A percentile compares a stretch with the other conserved stretches of the same genome.
phyloP scores from a whole-genome alignment of 164 flowering plant genomes.

The Umbilicus rupestris region DNA sequence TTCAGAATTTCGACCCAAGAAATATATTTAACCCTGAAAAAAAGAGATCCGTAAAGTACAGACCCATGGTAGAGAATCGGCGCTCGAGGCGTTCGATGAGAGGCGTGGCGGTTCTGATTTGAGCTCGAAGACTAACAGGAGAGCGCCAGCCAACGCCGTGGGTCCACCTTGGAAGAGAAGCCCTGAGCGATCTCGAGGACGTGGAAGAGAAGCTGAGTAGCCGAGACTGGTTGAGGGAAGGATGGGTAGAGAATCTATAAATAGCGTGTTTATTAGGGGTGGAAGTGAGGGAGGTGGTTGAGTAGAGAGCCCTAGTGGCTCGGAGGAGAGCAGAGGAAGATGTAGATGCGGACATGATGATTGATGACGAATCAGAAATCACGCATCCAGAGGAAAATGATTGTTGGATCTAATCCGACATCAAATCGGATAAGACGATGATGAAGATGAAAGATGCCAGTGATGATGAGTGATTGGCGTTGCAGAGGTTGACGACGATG shows the following conservation, averaged over 20 bases:
- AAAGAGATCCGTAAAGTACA: neutral
- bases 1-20: too few species aligned
- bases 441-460: neutral
- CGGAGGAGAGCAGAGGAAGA: constrained; percentile 32
- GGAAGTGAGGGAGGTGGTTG: constrained; percentile 15
- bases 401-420: too few species aligned
- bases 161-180: constrained; percentile 30
- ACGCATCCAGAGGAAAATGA: constrained; percentile 16
- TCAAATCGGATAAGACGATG: neutral
- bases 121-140: constrained; percentile 48
- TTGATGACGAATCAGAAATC: neutral
- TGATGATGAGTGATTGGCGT: too few species aligned
- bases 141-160: constrained; percentile 54
- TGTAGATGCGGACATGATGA: constrained; percentile 29
- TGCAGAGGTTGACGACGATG: neutral
- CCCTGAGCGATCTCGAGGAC: neutral
- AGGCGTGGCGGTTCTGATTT: constrained; percentile 48
- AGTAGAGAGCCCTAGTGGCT: constrained; percentile 23
- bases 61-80: constrained; percentile 73
- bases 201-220: constrained; percentile 13
- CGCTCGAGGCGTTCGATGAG: constrained; percentile 42
- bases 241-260: neutral
- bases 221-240: constrained; percentile 15
- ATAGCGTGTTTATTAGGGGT: neutral
- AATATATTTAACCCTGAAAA: neutral